Evolutionary conservation across 352 stramenopile species (phyloP), one percentile per base, ranked within the genome.

Genomic region (Phytophthora melonis): DNA sequence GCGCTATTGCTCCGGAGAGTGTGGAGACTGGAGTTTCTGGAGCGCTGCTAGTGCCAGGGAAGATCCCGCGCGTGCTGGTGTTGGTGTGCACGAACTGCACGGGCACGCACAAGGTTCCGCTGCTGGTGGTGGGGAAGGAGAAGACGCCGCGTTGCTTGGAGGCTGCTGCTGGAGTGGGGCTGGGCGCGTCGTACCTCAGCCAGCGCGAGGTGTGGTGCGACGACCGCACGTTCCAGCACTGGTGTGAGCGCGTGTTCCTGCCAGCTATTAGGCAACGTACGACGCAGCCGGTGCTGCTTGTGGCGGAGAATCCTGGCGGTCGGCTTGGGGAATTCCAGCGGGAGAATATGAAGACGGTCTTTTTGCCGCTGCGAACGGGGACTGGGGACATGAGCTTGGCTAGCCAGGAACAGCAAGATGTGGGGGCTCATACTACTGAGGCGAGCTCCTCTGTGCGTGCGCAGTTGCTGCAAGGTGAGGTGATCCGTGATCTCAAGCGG

Each of bases 151-250:
- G 57, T 5, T 81, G 74, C 50, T 70, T 70, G 58, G 58, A 54
- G 25, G 57, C 25, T 39, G 57, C 25, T 39, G 63, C 21, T 5
- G 69, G 23, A 3, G 49, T 70, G 13, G 71, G 59, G 1, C 23
- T 70, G 54, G 65, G 68, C 10, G 60, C 65, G 5, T 66, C 77
- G 43, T 88, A 88, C 55, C 67, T 68, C 39, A 81, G 77, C 25
- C 81, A 89, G 23, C 68, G 80, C 41, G 81, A 91, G 58, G 75
- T 88, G 18, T 89, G 83, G 83, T 88, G 81, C 52, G 79, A 85
- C 63, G 69, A 74, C 21, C 74, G 69, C 49, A 89, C 83, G 27
- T 91, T 89, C 47, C 75, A 78, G 61, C 77, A 87, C 43, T 91
- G 83, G 83, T 86, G 82, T 36, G 27, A 81, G 10, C 49, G 72